These are phyloP conservation scores for Dacryopinax primogenitus DNA, from an alignment of 768 basidiomycete species.

Conservation along the genomic window DNA sequence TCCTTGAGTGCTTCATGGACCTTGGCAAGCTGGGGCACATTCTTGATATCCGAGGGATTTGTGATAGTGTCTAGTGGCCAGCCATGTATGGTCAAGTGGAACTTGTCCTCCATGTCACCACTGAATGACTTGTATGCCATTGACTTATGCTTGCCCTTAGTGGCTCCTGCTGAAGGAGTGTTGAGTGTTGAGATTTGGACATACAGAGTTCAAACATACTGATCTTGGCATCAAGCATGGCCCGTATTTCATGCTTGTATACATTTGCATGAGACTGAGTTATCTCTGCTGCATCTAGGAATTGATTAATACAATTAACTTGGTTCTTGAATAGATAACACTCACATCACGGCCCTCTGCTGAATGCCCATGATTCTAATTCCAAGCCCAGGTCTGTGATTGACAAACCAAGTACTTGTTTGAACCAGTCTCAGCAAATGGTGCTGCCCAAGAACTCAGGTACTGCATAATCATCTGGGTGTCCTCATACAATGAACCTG, in stretches of 20 bases:
- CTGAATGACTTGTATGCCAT: neutral
- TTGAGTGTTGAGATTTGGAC: neutral
- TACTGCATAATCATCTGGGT: neutral
- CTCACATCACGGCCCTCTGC: neutral
- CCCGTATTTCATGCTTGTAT: neutral
- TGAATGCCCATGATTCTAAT: neutral
- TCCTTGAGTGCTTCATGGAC: neutral
- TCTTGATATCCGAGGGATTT: neutral
- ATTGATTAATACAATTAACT: neutral
- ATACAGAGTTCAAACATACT: neutral
- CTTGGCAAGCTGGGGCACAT: neutral
- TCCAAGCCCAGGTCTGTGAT: neutral
- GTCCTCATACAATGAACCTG: neutral
- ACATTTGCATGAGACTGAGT: neutral
- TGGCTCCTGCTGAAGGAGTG: neutral
- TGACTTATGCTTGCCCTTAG: neutral
- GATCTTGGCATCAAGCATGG: neutral
- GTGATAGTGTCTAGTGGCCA: neutral
- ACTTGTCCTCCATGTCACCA: neutral
- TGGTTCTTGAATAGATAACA: neutral
- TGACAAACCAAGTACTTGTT: neutral
- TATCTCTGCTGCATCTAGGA: neutral
- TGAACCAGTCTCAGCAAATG: neutral
- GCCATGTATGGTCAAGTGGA: neutral
- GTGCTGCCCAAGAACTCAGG: neutral